Evolutionary conservation across 2,329 filamentous ascomycete species (phyloP).

Genomic region (Aquanectria penicillioides): DNA sequence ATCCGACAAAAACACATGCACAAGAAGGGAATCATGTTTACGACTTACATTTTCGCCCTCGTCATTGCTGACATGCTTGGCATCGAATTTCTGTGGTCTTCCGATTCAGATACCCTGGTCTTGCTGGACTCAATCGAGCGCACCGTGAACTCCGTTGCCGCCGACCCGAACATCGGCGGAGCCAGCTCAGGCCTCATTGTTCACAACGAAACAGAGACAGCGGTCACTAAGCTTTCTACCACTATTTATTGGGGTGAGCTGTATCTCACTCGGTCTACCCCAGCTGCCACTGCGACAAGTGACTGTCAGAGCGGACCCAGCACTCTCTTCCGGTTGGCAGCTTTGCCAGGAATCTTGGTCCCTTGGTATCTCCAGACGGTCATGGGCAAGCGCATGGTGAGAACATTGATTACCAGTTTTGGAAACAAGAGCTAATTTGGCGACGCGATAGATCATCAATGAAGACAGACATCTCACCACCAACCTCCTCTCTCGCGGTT

Average conservation of each 20-base stretch:
- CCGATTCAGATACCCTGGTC: constrained; percentile 39
- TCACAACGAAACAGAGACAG: constrained; percentile 34
- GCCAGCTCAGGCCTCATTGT: constrained; percentile 38
- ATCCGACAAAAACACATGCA: constrained; percentile 38
- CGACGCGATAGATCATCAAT: constrained; percentile 35
- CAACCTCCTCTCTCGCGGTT: constrained; percentile 37
- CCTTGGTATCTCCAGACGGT: constrained; percentile 40
- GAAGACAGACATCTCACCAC: constrained; percentile 41
- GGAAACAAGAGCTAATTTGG: not conserved
- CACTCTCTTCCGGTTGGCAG: constrained; percentile 35
- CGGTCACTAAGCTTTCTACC: constrained; percentile 31
- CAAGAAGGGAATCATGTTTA: constrained; percentile 43
- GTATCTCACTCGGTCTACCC: constrained; percentile 37
- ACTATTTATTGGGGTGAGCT: constrained; percentile 41
- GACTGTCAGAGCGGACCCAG: constrained; percentile 41
- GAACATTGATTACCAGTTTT: not conserved
- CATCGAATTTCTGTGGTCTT: constrained; percentile 40
- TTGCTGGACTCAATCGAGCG: constrained; percentile 29
- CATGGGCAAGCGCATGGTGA: constrained; percentile 38
- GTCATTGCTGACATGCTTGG: constrained; percentile 37
- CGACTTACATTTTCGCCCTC: constrained; percentile 36
- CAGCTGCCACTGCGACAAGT: constrained; percentile 36
- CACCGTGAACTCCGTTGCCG: constrained; percentile 33
- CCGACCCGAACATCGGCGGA: constrained; percentile 33
- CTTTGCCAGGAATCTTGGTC: constrained; percentile 35